Evolutionary conservation across 768 basidiomycete genomes (phyloP), one percentile per base, ranked within the genome.

Genomic region (Coprinellus micaceus): DNA sequence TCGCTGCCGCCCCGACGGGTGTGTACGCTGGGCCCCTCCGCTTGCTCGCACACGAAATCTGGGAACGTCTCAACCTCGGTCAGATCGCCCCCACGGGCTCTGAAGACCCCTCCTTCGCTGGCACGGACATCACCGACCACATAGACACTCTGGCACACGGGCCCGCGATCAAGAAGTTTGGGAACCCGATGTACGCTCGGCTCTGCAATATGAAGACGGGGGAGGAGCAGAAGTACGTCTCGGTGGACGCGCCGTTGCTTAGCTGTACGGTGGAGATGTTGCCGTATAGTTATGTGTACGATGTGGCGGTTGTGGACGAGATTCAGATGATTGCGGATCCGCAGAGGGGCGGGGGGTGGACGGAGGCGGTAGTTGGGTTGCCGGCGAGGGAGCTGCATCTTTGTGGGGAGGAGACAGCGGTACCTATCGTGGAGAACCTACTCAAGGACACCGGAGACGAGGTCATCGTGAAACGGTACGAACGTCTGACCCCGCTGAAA

Each of bases 181-280:
- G 79, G 0, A 77, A 84, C 52, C 65, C 73, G 15, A 70, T 74
- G 51, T 85, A 80, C 56, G 83, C 77, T 0, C 77, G 89, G 22
- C 63, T 65, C 24, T 98, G 94, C 69, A 96, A 96, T 66, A 82
- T 98, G 67, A 56, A 91, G 49, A 99, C 96, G 0, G 96, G 96
- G 6, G 96, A 98, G 70, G 95, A 98, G 68, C 80, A 83, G 56
- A 84, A 86, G 64, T 77, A 90, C 28, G 82, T 96, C 21, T 74
- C 76, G 9, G 75, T 75, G 1, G 62, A 76, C 6, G 84, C 84
- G 0, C 70, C 77, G 0, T 68, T 97, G 36, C 56, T 78, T n/a
- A 87, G 86, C 66, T 94, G 91, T 68, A 99, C 97, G 2, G 88
- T 98, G 62, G 97, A 99, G 77, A 99, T 98, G 95, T 68, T 89